Conservation (phyloP, 1,139 yeast genomes). For the Geotrichum citri-aurantii region DNA sequence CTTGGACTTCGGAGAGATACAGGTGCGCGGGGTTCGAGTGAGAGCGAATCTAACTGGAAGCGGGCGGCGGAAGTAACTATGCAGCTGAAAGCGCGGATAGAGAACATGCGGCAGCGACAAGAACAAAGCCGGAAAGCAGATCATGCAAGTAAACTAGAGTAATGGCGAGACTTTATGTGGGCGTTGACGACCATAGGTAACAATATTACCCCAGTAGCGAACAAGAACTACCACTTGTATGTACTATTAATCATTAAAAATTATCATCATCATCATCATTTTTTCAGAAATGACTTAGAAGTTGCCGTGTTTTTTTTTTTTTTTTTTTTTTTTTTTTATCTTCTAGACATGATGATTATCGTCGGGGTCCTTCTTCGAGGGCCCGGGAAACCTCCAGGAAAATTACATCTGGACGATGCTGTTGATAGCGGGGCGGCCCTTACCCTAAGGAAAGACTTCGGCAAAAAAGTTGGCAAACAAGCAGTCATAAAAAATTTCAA, state of each 20-base stretch:
- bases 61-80: constrained; percentile 87
- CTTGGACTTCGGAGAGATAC: background rate
- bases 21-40: background rate
- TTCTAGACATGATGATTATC: background rate
- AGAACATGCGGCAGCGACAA: constrained; percentile 66
- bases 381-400: background rate
- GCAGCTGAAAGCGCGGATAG: constrained; percentile 79
- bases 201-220: background rate
- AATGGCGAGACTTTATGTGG: background rate
- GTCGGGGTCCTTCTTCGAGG: background rate
- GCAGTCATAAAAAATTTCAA: background rate
- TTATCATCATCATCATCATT: too few relatives aligned
- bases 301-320: background rate
- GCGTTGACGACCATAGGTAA: background rate
- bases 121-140: background rate
- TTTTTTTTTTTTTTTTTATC: too few relatives aligned
- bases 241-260: background rate
- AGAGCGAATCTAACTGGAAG: constrained; percentile 52
- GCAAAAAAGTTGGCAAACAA: constrained; percentile 1
- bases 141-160: background rate
- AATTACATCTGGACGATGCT: background rate
- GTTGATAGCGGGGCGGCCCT: constrained; percentile 1
- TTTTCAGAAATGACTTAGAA: background rate
- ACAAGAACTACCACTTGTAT: background rate
- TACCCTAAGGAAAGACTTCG: constrained; percentile 9